Base-by-base conservation (phyloP, 371 early-diverging fungal species). In the Rhizopus stolonifer region DNA sequence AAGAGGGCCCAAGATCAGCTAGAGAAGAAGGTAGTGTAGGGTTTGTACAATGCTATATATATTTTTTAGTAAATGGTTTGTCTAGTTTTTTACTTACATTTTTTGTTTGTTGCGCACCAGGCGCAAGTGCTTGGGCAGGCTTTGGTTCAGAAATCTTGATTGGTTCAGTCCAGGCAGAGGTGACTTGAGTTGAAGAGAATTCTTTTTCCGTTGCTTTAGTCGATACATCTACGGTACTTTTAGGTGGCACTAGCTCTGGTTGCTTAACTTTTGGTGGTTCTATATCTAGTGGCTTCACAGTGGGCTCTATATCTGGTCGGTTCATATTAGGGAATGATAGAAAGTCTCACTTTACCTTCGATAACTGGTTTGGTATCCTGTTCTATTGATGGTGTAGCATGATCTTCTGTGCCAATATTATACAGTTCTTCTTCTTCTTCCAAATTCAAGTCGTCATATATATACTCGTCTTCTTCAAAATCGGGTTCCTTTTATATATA, bases 381-480 rank as follows among this genome's bases (percentile, higher is more conserved):
- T 15, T 63, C 64, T 21, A 21, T 21, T 21, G 42, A 18, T 13
- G 26, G 10, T 14, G 14, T 24, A 15, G 14, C 18, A 32, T 54
- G 58, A 10, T 84, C 86, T n/a, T 84, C 85, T 26, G 71, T 72
- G 15, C 72, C 73, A 15, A 88, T 72, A 24, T 81, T 80, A 67
- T 78, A 89, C 25, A 86, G 72, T 58, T 90, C 92, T 34, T 93
- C 91, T 46, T 89, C 94, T 49, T 94, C 95, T 52, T 91, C 92
- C 40, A 98, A 77, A 64, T 91, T 87, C 60, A 98, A 67, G 40
- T 93, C 93, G 49, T 96, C 94, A 71, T 98, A 98, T n/a, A 98
- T 85, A 45, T 73, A 81, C 58, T 95, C 95, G 59, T 95, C 89
- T 63, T 96, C 96, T 45, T 85, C 88, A 77, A 92, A 95, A 56